These are phyloP conservation scores for Ascochyta fabae DNA, from an alignment of 2,329 filamentous ascomycete genomes.

Conservation along the genomic window DNA sequence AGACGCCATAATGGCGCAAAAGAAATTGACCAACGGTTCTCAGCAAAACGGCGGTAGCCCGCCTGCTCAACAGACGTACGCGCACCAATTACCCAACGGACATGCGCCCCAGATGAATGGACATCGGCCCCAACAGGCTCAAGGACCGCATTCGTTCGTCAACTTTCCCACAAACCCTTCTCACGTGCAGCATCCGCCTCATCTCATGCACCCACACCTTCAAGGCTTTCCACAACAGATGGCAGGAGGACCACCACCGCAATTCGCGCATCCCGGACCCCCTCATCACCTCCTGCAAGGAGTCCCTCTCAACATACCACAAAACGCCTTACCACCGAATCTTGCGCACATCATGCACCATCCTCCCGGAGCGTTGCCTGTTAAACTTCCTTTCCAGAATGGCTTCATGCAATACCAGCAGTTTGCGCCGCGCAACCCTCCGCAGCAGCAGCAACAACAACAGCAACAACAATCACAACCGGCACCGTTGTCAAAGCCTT, in stretches of 20 bases:
- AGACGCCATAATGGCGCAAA: conserved; percentile 44
- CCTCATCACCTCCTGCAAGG: conserved; percentile 11
- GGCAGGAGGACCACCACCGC: conserved; percentile 8
- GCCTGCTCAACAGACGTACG: conserved; percentile 24
- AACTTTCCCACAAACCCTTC: conserved; percentile 57
- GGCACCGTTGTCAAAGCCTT: conserved; percentile 56
- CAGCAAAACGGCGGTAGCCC: conserved; percentile 45
- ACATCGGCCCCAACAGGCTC: conserved; percentile 18
- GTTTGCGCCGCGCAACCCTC: conserved; percentile 30
- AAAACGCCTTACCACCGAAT: conserved; percentile 26
- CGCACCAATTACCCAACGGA: conserved; percentile 28
- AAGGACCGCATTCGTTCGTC: conserved; percentile 53
- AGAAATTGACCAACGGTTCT: conserved; percentile 74
- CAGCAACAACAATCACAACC: conserved; percentile 53
- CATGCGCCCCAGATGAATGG: conserved; percentile 31
- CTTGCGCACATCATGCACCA: conserved; percentile 28
- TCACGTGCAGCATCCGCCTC: conserved; percentile 52
- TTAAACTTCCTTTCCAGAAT: conserved; percentile 17
- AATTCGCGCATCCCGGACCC: conserved; percentile 10
- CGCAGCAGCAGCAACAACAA: conserved; percentile 52
- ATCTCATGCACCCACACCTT: conserved; percentile 17
- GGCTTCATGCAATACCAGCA: conserved; percentile 23
- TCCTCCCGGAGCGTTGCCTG: conserved; percentile 9
- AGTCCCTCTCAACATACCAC: conserved; percentile 9
- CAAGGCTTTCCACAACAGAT: conserved; percentile 9